Conservation (phyloP, 805 yeast species). For the Wickerhamomyces ciferrii region DNA sequence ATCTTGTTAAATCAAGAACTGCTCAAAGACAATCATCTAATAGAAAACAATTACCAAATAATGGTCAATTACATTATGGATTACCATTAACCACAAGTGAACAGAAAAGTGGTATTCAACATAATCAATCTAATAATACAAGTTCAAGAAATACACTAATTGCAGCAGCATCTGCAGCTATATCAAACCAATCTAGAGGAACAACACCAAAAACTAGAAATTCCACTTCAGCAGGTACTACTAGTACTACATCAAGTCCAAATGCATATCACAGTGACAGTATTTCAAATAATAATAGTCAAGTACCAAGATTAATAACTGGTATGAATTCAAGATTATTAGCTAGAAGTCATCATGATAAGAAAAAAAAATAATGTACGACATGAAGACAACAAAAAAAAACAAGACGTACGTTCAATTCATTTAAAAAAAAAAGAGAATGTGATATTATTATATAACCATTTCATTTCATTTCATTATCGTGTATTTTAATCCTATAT, state of each 20-base stretch:
- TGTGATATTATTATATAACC: not conserved
- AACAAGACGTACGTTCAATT: not conserved
- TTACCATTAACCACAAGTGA: conserved; percentile 19
- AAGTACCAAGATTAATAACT: conserved; percentile 32
- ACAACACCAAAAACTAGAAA: too few species aligned
- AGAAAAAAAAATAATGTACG: conserved; percentile 21
- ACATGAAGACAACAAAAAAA: not conserved
- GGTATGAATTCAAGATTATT: conserved; percentile 56
- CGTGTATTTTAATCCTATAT: too few species aligned
- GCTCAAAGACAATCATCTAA: conserved; percentile 7
- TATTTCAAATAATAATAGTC: not conserved
- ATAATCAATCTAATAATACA: not conserved
- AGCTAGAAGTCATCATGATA: conserved; percentile 48
- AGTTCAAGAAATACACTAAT: conserved; percentile 7
- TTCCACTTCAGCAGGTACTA: too few species aligned
- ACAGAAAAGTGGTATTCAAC: not conserved
- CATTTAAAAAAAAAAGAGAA: not conserved
- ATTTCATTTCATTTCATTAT: too few species aligned
- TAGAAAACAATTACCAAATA: conserved; percentile 22
- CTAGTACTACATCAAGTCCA: not conserved
- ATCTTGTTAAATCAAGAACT: conserved; percentile 24
- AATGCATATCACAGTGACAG: not conserved
- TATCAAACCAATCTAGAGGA: conserved; percentile 5
- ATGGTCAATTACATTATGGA: conserved; percentile 27
- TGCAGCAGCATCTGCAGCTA: conserved; percentile 22